Conservation (phyloP, 2,329 filamentous ascomycete genomes). For the Xylaria polymorpha region DNA sequence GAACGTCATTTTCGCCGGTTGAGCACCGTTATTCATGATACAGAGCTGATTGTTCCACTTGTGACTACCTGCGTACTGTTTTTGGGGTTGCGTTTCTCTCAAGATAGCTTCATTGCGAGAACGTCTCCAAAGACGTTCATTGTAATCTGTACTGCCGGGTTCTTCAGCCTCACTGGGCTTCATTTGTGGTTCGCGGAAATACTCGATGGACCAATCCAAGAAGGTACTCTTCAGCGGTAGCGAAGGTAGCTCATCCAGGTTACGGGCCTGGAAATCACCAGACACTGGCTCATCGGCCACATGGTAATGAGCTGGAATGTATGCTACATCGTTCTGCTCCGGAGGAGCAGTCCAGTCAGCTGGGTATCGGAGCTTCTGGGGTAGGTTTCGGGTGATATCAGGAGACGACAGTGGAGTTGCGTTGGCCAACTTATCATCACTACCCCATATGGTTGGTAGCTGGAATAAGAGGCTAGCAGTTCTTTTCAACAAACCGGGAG, state of each 20-base stretch:
- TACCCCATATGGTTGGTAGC: conserved; percentile 61
- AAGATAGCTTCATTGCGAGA: conserved; percentile 94
- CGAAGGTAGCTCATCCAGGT: conserved; percentile 66
- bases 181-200: conserved; percentile 99
- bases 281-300: conserved; percentile 83
- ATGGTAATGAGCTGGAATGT: conserved; percentile 77
- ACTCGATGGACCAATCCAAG: conserved; percentile 95
- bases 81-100: conserved; percentile 91
- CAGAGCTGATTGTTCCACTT: conserved; percentile 85
- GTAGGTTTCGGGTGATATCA: conserved; percentile 52
- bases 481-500: conserved; percentile 69
- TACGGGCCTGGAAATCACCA: conserved; percentile 75
- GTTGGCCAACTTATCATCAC: conserved; percentile 58
- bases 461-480: conserved; percentile 73
- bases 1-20: conserved; percentile 93
- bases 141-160: conserved; percentile 95
- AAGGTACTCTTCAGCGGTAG: conserved; percentile 87
- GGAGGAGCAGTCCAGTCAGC: conserved; percentile 67
- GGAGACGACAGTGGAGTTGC: conserved; percentile 50
- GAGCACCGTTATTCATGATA: conserved; percentile 88
- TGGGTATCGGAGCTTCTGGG: conserved; percentile 56
- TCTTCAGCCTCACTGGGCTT: conserved; percentile 95
- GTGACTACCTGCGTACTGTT: conserved; percentile 84
- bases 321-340: conserved; percentile 77
- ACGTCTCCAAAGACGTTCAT: conserved; percentile 90